Percentiles rank a stretch among this genome's conserved stretches.
Conservation (phyloP, 2,329 filamentous ascomycete genomes). For the Phialophora tarda region DNA sequence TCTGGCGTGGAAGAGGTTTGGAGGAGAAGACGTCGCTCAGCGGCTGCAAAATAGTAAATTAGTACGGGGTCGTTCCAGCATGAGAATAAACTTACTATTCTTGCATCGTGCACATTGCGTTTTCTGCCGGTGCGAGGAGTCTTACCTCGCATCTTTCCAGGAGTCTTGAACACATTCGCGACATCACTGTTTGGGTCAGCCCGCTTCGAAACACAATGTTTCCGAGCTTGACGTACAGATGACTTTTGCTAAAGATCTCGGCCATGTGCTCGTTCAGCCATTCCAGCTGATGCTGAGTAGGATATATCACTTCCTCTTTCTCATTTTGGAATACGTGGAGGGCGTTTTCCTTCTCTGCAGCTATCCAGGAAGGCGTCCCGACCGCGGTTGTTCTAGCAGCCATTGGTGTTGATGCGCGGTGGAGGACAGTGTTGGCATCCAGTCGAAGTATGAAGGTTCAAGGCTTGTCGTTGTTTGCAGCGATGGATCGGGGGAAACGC, state of each 20-base stretch:
- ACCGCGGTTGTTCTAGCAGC: constrained; percentile 60
- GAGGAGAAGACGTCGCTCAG: constrained; percentile 56
- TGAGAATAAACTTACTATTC: constrained; percentile 48
- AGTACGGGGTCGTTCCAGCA: constrained; percentile 4
- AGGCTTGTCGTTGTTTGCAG: background rate
- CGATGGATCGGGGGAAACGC: background rate
- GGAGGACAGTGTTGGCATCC: background rate
- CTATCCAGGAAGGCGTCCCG: constrained; percentile 83
- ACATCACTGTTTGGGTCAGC: constrained; percentile 69
- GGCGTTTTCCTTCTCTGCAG: constrained; percentile 80
- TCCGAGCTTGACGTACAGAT: constrained; percentile 70
- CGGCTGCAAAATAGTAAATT: constrained; percentile 45
- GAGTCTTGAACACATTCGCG: constrained; percentile 86
- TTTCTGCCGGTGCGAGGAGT: constrained; percentile 55
- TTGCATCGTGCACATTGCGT: constrained; percentile 49
- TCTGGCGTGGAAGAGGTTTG: constrained; percentile 44
- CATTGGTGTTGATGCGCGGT: constrained; percentile 27
- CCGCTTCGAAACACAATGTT: constrained; percentile 12
- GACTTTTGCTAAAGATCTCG: constrained; percentile 84
- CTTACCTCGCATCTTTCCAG: constrained; percentile 56
- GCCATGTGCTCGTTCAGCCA: constrained; percentile 99
- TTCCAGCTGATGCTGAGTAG: constrained; percentile 90
- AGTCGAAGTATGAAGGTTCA: background rate
- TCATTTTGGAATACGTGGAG: constrained; percentile 78
- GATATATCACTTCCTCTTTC: constrained; percentile 90